Evolutionary conservation across 2,329 filamentous ascomycete genomes (phyloP).

Genomic region (Scedosporium apiospermum): DNA sequence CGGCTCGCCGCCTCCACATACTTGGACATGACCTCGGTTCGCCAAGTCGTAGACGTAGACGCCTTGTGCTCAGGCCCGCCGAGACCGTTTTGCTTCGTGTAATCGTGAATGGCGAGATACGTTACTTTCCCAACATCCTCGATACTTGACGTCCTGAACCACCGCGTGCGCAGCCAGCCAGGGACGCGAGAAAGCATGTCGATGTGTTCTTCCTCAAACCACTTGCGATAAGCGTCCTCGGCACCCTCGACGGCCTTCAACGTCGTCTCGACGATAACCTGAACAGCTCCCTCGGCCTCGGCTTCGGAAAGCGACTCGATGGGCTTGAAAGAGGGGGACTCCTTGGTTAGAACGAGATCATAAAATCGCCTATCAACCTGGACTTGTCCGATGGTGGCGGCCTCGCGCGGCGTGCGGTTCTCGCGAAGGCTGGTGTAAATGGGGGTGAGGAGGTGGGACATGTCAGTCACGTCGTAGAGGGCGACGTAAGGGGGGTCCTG

Average conservation of each 20-base stretch:
- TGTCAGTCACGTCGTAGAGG: slow-evolving; percentile 70
- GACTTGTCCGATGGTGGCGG: slow-evolving; percentile 42
- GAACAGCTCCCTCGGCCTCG: slow-evolving; percentile 48
- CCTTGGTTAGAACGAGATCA: slow-evolving; percentile 50
- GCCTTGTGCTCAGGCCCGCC: slow-evolving; percentile 55
- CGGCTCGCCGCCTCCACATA: slow-evolving; percentile 47
- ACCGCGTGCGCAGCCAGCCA: slow-evolving; percentile 67
- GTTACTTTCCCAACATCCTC: slow-evolving; percentile 42
- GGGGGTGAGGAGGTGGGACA: slow-evolving; percentile 59
- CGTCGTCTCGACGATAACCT: slow-evolving; percentile 52
- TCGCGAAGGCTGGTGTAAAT: slow-evolving; percentile 59
- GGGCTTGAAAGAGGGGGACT: slow-evolving; percentile 46
- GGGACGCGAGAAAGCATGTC: slow-evolving; percentile 62
- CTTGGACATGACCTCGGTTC: slow-evolving; percentile 46
- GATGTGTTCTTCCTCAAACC: slow-evolving; percentile 69
- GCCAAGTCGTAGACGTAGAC: slow-evolving; percentile 53
- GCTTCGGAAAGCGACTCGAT: slow-evolving; percentile 51
- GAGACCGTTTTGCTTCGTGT: slow-evolving; percentile 55
- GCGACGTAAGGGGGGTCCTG: slow-evolving; percentile 63
- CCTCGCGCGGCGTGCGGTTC: slow-evolving; percentile 43
- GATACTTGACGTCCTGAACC: slow-evolving; percentile 58
- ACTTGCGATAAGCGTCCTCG: slow-evolving; percentile 48
- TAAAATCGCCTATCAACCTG: slow-evolving; percentile 63
- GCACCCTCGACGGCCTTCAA: slow-evolving; percentile 41
- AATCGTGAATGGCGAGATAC: slow-evolving; percentile 65